Conservation (phyloP, 352 stramenopile genomes). For the Phytophthora pluvialis region DNA sequence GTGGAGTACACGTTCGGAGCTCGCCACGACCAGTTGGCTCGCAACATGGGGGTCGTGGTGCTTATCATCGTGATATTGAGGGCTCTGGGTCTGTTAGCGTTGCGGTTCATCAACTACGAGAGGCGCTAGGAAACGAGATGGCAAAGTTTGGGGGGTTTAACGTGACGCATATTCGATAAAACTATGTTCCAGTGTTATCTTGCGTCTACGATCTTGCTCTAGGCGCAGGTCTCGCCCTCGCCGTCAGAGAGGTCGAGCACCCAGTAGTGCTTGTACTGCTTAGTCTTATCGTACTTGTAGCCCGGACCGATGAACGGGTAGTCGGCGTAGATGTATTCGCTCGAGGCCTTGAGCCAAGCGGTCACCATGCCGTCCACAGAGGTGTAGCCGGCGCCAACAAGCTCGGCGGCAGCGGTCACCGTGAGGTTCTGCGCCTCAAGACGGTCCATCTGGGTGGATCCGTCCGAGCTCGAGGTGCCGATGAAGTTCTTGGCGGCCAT, state of each 20-base stretch:
- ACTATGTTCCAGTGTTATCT: slow-evolving; percentile 8
- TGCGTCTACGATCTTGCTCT: slow-evolving; percentile 15
- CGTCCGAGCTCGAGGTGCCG: slow-evolving; percentile 34
- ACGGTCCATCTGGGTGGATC: slow-evolving; percentile 35
- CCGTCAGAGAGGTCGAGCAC: slow-evolving; percentile 35
- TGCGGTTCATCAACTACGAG: too few relatives aligned
- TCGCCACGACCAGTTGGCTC: slow-evolving; percentile 46
- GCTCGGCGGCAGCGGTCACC: slow-evolving; percentile 28
- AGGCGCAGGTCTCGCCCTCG: slow-evolving; percentile 22
- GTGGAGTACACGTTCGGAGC: too few relatives aligned
- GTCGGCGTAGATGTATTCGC: slow-evolving; percentile 42
- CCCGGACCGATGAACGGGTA: slow-evolving; percentile 36
- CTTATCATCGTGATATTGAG: slow-evolving; percentile 50
- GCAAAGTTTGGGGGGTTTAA: too few relatives aligned
- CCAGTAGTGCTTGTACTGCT: slow-evolving; percentile 47
- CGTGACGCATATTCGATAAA: too few relatives aligned
- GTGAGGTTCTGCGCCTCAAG: slow-evolving; percentile 34
- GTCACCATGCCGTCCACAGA: slow-evolving; percentile 41
- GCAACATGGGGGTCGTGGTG: too few relatives aligned
- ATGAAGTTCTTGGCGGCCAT: slow-evolving; percentile 34
- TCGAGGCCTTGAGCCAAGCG: slow-evolving; percentile 44
- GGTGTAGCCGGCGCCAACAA: slow-evolving; percentile 49
- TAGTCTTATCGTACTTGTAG: slow-evolving; percentile 40
- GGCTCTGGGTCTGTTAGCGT: slow-evolving; percentile 48
- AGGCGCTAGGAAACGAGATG: neutral